These are phyloP conservation scores for Physcomitrium patens DNA, from an alignment of 225 moss, liverwort and hornwort species.

Conservation along the genomic window DNA sequence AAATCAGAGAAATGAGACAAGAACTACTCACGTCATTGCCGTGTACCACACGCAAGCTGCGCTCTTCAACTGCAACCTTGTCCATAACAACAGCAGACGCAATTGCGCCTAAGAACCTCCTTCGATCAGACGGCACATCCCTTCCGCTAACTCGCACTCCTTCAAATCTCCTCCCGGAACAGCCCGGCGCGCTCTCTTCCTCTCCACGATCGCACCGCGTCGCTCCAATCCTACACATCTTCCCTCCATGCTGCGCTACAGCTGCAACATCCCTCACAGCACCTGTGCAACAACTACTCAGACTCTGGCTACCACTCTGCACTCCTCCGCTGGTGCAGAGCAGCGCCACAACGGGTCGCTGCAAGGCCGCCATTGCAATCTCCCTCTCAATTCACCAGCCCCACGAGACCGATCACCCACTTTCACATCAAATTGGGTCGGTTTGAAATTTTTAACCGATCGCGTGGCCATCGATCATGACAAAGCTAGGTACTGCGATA, in stretches of 20 bases:
- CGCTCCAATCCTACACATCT: neutral
- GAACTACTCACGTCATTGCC: constrained; percentile 27
- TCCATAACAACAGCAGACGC: constrained; percentile 36
- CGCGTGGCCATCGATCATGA: too few relatives aligned
- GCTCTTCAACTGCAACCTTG: constrained; percentile 27
- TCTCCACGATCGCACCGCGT: constrained; percentile 19
- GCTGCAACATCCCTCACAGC: neutral
- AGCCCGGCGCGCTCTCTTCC: constrained; percentile 20
- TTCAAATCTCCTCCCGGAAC: constrained; percentile 40
- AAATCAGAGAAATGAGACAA: neutral
- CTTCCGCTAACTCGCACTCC: constrained; percentile 29
- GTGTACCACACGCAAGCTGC: constrained; percentile 13
- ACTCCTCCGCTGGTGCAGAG: constrained; percentile 20
- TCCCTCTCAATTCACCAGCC: neutral
- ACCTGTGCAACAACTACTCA: constrained; percentile 11
- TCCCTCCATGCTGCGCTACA: constrained; percentile 9
- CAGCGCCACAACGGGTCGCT: constrained; percentile 24
- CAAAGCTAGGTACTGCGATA: too few relatives aligned
- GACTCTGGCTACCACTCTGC: constrained; percentile 2
- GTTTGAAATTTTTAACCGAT: neutral
- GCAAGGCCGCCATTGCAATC: constrained; percentile 39
- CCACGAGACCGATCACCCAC: neutral
- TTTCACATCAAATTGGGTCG: neutral
- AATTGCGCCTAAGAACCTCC: constrained; percentile 35
- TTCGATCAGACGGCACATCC: constrained; percentile 29